A percentile compares a stretch with the other conserved stretches of the same genome.
Conservation (phyloP, 768 basidiomycete species). For the Lactarius hengduanensis region DNA sequence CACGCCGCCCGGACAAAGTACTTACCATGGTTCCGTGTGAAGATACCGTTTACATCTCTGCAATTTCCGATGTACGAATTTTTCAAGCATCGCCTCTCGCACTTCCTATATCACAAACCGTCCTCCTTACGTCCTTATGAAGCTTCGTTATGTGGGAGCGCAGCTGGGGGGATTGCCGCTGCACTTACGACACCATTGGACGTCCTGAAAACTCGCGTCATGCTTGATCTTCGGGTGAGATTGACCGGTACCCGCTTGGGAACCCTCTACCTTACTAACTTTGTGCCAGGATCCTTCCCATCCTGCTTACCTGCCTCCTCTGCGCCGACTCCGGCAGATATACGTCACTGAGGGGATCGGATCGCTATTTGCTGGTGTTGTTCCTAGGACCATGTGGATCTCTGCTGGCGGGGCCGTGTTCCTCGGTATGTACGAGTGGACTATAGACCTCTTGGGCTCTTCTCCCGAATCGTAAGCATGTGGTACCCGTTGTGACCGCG, state of each 20-base stretch:
- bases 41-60: constrained; percentile 96
- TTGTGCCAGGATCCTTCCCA: constrained; percentile 47
- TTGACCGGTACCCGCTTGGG: not conserved
- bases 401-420: constrained; percentile 96
- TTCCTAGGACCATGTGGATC: constrained; percentile 95
- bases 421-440: constrained; percentile 92
- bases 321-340: constrained; percentile 60
- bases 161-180: constrained; percentile 89
- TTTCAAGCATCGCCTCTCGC: constrained; percentile 68
- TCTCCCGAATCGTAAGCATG: constrained; percentile 14
- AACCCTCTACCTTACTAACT: not conserved
- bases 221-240: constrained; percentile 84
- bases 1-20: not conserved
- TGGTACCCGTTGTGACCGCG: constrained; percentile 1
- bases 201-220: constrained; percentile 94
- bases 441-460: constrained; percentile 22
- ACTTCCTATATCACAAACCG: constrained; percentile 49
- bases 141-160: constrained; percentile 84
- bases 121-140: constrained; percentile 57
- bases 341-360: constrained; percentile 64
- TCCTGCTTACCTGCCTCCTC: constrained; percentile 53
- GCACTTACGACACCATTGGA: constrained; percentile 92
- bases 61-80: constrained; percentile 96
- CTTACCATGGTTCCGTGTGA: constrained; percentile 1
- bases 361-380: constrained; percentile 82